These are phyloP conservation scores for Neurospora tetrasperma DNA, from an alignment of 495 filamentous ascomycete genomes.

Conservation along the genomic window DNA sequence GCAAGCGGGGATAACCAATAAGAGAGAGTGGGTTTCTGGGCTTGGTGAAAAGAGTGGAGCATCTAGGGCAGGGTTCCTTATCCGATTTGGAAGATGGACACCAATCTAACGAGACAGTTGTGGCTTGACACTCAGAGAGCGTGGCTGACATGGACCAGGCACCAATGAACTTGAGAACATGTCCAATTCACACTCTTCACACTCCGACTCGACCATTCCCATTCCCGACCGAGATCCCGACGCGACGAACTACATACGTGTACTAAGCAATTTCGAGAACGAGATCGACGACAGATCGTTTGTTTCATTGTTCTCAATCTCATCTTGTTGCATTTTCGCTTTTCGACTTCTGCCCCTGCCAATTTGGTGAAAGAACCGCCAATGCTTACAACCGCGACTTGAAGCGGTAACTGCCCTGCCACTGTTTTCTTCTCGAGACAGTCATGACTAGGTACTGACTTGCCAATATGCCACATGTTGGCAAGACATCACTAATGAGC, in stretches of 20 bases:
- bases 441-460: neutral
- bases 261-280: neutral
- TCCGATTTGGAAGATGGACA: neutral
- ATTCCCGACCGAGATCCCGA: too few species aligned
- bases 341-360: neutral
- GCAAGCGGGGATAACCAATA: neutral
- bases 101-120: neutral
- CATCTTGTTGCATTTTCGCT: neutral
- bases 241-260: too few species aligned
- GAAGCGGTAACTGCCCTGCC: neutral
- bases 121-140: neutral
- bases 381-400: neutral
- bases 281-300: neutral
- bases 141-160: neutral
- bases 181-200: neutral
- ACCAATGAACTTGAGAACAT: neutral
- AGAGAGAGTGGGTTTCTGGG: neutral
- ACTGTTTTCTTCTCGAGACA: neutral
- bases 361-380: neutral
- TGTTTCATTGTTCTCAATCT: neutral
- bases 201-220: neutral
- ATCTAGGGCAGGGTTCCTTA: neutral
- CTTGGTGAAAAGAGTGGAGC: neutral
- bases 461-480: neutral
- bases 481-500: neutral